Base-by-base conservation (phyloP, 2,329 filamentous ascomycete genomes). In the Penicillium corylophilum region DNA sequence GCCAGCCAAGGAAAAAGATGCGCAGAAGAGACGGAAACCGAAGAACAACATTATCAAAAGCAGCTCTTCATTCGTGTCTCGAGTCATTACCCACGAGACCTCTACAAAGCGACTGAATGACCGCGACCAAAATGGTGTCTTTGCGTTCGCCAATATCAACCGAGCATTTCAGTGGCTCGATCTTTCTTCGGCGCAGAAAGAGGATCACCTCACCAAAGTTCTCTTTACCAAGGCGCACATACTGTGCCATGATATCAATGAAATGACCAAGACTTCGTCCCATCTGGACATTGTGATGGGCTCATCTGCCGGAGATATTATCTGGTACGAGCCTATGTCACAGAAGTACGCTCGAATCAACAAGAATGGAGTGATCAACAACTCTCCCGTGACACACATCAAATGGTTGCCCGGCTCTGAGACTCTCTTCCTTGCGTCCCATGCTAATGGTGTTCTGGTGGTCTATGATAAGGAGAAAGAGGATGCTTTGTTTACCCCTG, bases 11-110 rank as follows among this genome's bases (percentile, higher is more conserved):
- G 81, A 83, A 35, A 89, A 92, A 64, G 81, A 83, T 36, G 76
- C 77, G 9, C 68, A 77, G 22, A 96, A 96, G 78, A 82, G 85
- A 69, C 84, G 87, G 66, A 99, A 99, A 71, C 94, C 94, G 2
- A 99, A 97, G 80, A 97, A 93, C 74, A 97, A 95, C 71, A 94
- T 99, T 71, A 86, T 93, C 46, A 99, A 99, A 79, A 97, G 91
- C 75, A 97, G 96, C 72, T 99, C 94, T 9, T 96, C 93, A 0
- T 99, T 96, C 68, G 94, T 99, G 26, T 96, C 93, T n/a, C 80
- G 94, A 48, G 93, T 96, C 28, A 96, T 97, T 58, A 86, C 91
- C 15, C 89, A 96, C 65, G 94, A 99, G 64, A 80, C 81, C 4
- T 73, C 95, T 48, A 80, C 82, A 20, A 95, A 94, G 73, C 86